phyloP scores from a whole-genome alignment of 306 rosid species.

The Glycine latifolia region DNA sequence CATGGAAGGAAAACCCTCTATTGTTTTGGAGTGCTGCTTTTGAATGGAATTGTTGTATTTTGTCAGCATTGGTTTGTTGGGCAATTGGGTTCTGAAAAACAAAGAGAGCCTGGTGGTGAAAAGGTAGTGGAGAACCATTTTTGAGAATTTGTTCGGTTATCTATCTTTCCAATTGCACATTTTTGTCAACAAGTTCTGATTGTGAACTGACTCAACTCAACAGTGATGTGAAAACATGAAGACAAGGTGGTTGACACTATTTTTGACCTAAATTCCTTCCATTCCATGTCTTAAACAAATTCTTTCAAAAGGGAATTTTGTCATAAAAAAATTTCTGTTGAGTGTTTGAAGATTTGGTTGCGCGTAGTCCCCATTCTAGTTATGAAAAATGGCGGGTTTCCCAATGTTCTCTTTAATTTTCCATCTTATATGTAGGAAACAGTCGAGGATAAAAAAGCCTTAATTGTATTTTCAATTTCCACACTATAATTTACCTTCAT shows the following conservation, averaged over 20 bases:
- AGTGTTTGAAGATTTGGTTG: not conserved
- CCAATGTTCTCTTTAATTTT: too few relatives aligned
- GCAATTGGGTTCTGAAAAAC: conserved; percentile 30
- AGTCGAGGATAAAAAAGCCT: too few relatives aligned
- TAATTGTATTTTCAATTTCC: too few relatives aligned
- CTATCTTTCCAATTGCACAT: not conserved
- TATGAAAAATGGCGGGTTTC: too few relatives aligned
- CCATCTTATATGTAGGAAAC: too few relatives aligned
- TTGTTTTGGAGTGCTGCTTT: conserved; percentile 18
- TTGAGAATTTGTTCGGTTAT: conserved; percentile 9
- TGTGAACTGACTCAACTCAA: too few relatives aligned
- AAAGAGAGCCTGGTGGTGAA: conserved; percentile 13
- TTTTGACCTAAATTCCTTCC: too few relatives aligned
- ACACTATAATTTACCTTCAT: too few relatives aligned
- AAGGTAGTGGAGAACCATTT: conserved; percentile 24
- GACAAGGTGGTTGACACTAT: too few relatives aligned
- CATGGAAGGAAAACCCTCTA: conserved; percentile 47
- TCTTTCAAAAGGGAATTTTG: not conserved
- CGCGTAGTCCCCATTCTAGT: too few relatives aligned
- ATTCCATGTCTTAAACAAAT: not conserved
- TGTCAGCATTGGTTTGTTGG: conserved; percentile 15
- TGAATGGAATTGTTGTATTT: conserved; percentile 11
- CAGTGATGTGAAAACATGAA: too few relatives aligned
- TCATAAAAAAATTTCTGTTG: not conserved
- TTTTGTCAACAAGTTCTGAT: too few relatives aligned